Evolutionary conservation across 2,329 filamentous ascomycete species (phyloP).

Genomic region (Fusarium denticulatum): DNA sequence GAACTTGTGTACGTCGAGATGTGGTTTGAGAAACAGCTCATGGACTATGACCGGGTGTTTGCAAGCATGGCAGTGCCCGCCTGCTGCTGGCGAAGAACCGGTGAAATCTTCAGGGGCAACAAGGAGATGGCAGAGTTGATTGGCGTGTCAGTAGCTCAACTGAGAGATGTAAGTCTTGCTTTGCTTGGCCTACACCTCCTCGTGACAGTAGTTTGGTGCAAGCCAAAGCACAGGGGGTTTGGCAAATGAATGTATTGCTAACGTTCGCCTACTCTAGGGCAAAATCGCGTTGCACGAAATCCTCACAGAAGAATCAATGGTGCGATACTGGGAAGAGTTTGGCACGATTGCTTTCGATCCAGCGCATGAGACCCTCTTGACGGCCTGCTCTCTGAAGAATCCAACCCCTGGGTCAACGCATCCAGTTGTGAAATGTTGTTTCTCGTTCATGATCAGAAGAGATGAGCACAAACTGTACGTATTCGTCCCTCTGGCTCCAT

Average conservation of each 20-base stretch:
- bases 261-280: conserved; percentile 66
- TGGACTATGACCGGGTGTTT: conserved; percentile 99
- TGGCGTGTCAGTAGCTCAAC: conserved; percentile 86
- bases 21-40: conserved; percentile 97
- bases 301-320: conserved; percentile 91
- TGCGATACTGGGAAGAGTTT: conserved; percentile 99
- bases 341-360: conserved; percentile 96
- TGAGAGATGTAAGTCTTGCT: conserved; percentile 80
- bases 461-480: conserved; percentile 96
- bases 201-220: conserved; percentile 6
- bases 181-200: conserved; percentile 11
- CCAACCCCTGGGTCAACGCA: conserved; percentile 75
- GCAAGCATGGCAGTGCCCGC: conserved; percentile 98
- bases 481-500: background rate
- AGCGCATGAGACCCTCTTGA: conserved; percentile 92
- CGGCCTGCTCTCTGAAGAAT: conserved; percentile 89
- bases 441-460: conserved; percentile 94
- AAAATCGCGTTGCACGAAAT: conserved; percentile 96
- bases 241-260: conserved; percentile 17
- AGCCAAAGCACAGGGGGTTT: background rate
- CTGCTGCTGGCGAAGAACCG: conserved; percentile 95
- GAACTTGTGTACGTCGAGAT: conserved; percentile 96
- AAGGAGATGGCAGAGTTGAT: conserved; percentile 99
- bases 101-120: conserved; percentile 96
- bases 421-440: conserved; percentile 88